Percentiles rank a stretch among this genome's conserved stretches.
Conservation (phyloP, 176 grass and related monocot genomes). For the Zoysia japonica region DNA sequence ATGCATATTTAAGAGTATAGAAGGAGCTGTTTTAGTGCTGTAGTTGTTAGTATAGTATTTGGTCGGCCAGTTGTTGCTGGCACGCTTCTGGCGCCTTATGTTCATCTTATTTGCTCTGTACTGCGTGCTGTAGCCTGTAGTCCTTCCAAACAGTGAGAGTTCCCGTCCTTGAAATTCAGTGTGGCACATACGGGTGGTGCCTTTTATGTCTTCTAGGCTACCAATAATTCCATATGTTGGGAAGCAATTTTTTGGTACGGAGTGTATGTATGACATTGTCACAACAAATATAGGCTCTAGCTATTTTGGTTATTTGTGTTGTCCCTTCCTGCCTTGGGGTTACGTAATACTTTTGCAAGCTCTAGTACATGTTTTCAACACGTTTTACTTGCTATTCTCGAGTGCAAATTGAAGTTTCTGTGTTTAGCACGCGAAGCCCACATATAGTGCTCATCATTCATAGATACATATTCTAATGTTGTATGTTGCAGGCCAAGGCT, state of each 20-base stretch:
- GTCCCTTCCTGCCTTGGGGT: background rate
- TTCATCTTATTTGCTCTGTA: background rate
- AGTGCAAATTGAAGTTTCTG: background rate
- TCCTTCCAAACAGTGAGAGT: background rate
- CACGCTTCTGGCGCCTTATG: background rate
- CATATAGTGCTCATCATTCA: background rate
- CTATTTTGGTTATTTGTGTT: conserved; percentile 4
- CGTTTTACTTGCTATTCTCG: background rate
- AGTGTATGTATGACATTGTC: background rate
- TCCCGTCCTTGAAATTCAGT: no score
- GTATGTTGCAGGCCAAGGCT: background rate
- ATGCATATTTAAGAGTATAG: background rate
- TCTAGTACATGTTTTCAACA: no score
- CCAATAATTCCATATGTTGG: background rate
- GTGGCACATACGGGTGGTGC: background rate
- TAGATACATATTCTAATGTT: background rate
- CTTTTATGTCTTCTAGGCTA: background rate
- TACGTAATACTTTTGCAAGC: no score
- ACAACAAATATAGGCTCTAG: background rate
- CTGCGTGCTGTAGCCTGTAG: background rate
- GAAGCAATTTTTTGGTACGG: background rate
- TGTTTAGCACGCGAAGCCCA: background rate
- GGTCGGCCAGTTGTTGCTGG: background rate
- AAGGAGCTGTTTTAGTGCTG: no score
- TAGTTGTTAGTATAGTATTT: no score